Conservation (phyloP, 805 yeast genomes). For the Alloascoidea africana region DNA sequence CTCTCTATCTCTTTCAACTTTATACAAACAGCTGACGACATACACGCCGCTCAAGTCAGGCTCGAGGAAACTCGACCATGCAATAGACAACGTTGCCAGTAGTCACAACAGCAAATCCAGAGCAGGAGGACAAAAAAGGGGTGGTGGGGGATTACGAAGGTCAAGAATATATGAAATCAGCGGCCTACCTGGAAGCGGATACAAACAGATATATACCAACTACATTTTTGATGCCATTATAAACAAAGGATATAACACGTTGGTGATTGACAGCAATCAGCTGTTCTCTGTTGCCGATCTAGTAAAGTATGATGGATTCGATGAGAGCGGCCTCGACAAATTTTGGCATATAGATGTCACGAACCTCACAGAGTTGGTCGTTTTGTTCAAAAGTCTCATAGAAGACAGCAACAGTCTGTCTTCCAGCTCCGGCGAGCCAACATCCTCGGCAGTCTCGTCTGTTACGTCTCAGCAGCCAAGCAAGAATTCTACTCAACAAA, state of each 20-base stretch:
- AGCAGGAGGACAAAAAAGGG: too few species aligned
- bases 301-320: neutral
- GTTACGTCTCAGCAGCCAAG: too few species aligned
- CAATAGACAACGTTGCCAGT: too few species aligned
- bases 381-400: neutral
- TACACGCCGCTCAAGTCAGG: neutral
- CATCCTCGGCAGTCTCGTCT: too few species aligned
- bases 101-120: too few species aligned
- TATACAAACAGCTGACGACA: neutral
- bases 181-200: neutral
- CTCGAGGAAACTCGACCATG: neutral
- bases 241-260: neutral
- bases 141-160: neutral
- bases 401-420: too few species aligned
- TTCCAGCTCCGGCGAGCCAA: too few species aligned
- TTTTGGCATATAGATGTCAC: neutral
- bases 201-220: neutral
- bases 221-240: neutral
- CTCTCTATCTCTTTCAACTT: neutral
- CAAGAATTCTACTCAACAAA: too few species aligned
- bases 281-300: neutral
- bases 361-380: neutral
- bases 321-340: neutral
- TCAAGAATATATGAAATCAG: neutral
- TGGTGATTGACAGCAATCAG: neutral